These are phyloP conservation scores for Euphorbia lathyris DNA, from an alignment of 345 rosid genomes.

Conservation along the genomic window DNA sequence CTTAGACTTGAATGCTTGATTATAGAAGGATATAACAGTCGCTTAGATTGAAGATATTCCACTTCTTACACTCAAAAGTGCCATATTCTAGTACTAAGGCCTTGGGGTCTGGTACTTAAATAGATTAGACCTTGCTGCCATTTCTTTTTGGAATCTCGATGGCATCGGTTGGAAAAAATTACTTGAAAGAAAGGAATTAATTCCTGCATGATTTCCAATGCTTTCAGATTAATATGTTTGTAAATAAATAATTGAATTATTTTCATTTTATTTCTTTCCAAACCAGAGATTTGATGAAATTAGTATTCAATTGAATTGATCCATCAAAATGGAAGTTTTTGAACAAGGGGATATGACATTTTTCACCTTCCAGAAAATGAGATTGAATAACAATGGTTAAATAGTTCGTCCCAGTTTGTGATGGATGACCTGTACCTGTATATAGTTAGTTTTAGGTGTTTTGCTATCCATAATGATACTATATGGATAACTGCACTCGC, in stretches of 20 bases:
- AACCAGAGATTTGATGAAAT: background rate
- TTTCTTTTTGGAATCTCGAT: background rate
- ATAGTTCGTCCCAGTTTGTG: background rate
- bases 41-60: background rate
- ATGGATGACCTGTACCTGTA: background rate
- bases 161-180: too few relatives aligned
- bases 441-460: background rate
- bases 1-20: background rate
- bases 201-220: too few relatives aligned
- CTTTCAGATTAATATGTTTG: background rate
- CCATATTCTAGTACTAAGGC: background rate
- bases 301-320: background rate
- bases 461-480: slow-evolving; percentile 28
- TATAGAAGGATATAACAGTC: background rate
- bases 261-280: background rate
- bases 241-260: too few relatives aligned
- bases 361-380: background rate
- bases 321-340: background rate
- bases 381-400: background rate
- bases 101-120: background rate
- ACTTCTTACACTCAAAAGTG: background rate
- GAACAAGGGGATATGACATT: background rate
- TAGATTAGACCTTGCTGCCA: background rate
- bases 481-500: slow-evolving; percentile 33
- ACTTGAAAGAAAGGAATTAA: too few relatives aligned